Base-by-base conservation (phyloP, 2,329 filamentous ascomycete genomes). In the Atkinsonella texensis region DNA sequence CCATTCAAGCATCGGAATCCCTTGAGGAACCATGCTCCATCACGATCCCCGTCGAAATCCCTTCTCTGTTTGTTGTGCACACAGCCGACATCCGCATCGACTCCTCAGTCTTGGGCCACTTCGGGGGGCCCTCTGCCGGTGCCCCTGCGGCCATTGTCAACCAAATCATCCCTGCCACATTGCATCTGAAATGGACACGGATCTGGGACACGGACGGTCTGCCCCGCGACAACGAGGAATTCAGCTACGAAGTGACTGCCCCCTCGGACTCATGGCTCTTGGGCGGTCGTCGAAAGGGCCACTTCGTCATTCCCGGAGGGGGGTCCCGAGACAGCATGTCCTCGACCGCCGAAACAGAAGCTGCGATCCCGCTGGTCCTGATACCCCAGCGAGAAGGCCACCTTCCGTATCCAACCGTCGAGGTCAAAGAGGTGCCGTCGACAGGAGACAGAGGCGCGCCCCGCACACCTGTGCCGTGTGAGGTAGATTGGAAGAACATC, bases 11-110 rank as follows among this genome's bases (percentile, higher is more conserved):
- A 3, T 48, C 54, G 1, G 53, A 20, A 2, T 18, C 59, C 6
- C 50, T 51, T 1, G 55, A 56, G 5, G 70, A 76, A 18, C 57
- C 73, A 66, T 55, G 76, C 77, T 83, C 81, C 12, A 90, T 98
- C 58, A 74, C 85, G 32, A 94, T 98, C 50, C 87, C 90, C 0
- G 90, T 98, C 13, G 89, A 95, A 53, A 81, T 98, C 1, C 91
- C 91, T 0, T 83, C 85, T 1, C 75, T 95, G 2, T 81, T 87
- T 46, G 80, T 95, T 18, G 79, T 97, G 0, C 86, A 95, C 66
- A 94, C 87, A 0, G 84, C 85, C 2, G 81, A 85, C 49, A 75
- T 91, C 31, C 71, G 72, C 31, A 67, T 87, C 1, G 68, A 73
- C 53, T 60, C 59, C 60, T 66, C 62, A 51, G 59, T 62, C 51